phyloP scores from a whole-genome alignment of 192 early-diverging fungal genomes.

The Mortierella claussenii region DNA sequence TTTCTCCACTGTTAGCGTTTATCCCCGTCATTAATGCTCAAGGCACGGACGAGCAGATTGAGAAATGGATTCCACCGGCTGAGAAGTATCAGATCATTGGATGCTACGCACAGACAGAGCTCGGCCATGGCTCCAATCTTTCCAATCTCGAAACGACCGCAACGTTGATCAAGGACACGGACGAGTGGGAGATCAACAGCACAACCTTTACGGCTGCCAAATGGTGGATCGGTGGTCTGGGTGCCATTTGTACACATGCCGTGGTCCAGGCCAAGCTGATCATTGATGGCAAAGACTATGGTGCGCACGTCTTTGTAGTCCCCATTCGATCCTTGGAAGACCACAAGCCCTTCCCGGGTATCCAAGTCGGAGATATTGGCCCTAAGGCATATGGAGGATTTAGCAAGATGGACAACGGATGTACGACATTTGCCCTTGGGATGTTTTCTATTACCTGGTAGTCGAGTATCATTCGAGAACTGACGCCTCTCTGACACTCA shows the following conservation, averaged over 20 bases:
- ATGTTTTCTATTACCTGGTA: too few species aligned
- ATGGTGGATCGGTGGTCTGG: conserved; percentile 77
- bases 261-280: conserved; percentile 71
- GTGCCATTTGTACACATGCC: conserved; percentile 75
- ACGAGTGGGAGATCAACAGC: conserved; percentile 88
- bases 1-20: conserved; percentile 61
- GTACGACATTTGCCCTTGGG: too few species aligned
- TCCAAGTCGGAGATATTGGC: conserved; percentile 73
- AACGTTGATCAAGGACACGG: conserved; percentile 80
- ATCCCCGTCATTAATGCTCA: conserved; percentile 79
- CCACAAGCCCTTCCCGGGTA: conserved; percentile 68
- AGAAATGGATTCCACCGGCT: conserved; percentile 75
- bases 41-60: conserved; percentile 76
- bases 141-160: conserved; percentile 89
- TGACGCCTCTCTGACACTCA: too few species aligned
- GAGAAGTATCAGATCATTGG: conserved; percentile 79
- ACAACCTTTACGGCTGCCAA: conserved; percentile 77
- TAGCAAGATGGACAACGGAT: conserved; percentile 60
- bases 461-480: too few species aligned
- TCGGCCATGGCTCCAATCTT: conserved; percentile 76
- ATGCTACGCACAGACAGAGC: conserved; percentile 88
- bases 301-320: conserved; percentile 74
- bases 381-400: conserved; percentile 67
- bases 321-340: conserved; percentile 68
- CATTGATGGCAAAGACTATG: conserved; percentile 66